Evolutionary conservation across 2,329 filamentous ascomycete species (phyloP).

Genomic region (Cordyceps fumosorosea): DNA sequence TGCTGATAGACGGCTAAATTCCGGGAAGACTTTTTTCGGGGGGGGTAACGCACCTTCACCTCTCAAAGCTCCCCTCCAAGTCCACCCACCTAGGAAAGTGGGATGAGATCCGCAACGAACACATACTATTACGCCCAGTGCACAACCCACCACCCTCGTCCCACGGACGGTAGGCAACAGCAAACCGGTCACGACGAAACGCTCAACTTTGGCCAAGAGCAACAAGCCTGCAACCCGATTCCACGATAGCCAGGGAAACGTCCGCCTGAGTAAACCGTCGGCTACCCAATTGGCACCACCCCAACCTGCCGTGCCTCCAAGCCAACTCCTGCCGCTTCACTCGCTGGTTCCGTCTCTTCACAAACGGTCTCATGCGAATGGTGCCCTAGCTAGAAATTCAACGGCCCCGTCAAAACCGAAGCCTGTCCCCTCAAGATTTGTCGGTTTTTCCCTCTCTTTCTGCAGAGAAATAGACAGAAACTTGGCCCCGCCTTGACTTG

Average conservation of each 20-base stretch:
- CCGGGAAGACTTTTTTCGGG: background rate
- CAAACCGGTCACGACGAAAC: background rate
- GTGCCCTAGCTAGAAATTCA: slow-evolving; percentile 6
- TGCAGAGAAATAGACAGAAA: background rate
- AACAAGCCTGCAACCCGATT: background rate
- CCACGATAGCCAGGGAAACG: background rate
- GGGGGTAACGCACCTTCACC: no score
- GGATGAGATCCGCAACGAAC: slow-evolving; percentile 11
- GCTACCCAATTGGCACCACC: background rate
- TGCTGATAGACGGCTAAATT: slow-evolving; percentile 7
- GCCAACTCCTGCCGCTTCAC: background rate
- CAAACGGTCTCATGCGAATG: background rate
- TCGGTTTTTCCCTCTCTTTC: background rate
- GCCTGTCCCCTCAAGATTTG: background rate
- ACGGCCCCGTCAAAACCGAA: background rate
- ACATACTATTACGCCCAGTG: background rate
- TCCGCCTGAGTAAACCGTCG: background rate
- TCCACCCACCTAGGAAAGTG: background rate
- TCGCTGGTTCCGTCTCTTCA: background rate
- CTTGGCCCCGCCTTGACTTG: background rate
- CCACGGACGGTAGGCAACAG: background rate
- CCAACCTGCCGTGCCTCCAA: background rate
- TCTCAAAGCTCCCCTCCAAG: background rate
- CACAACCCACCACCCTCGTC: background rate
- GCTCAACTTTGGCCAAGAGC: background rate